Conservation (phyloP, 169 alveolate species). For the Toxoplasma gondii region DNA sequence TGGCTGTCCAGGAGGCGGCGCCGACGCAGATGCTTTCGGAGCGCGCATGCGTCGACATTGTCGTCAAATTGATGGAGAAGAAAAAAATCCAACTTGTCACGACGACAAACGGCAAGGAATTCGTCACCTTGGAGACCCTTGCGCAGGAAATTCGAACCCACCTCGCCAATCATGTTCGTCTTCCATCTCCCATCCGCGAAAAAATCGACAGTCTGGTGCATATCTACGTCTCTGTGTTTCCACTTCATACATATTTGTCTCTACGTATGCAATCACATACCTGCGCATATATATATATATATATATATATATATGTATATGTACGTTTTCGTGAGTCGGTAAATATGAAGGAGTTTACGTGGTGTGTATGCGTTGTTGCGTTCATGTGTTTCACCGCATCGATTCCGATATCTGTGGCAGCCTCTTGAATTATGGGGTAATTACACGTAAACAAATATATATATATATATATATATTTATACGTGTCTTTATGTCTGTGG, state of each 20-base stretch:
- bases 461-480: too few species aligned
- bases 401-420: too few species aligned
- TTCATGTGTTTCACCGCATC: too few species aligned
- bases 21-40: conserved; percentile 48
- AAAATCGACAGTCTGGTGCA: not conserved
- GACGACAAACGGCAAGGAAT: conserved; percentile 53
- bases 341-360: too few species aligned
- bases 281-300: too few species aligned
- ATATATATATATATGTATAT: too few species aligned
- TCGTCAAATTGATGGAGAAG: conserved; percentile 5
- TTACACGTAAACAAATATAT: too few species aligned
- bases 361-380: not conserved
- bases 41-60: conserved; percentile 54
- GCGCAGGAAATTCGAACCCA: conserved; percentile 34
- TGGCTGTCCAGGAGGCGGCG: conserved; percentile 20
- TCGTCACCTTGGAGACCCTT: conserved; percentile 28
- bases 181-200: not conserved
- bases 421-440: too few species aligned
- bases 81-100: conserved; percentile 14
- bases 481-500: not conserved
- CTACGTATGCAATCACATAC: too few species aligned
- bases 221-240: not conserved
- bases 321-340: too few species aligned
- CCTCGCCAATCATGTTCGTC: not conserved
- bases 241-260: too few species aligned